Conservation (phyloP, 768 basidiomycete genomes). For the Mycena rosella region DNA sequence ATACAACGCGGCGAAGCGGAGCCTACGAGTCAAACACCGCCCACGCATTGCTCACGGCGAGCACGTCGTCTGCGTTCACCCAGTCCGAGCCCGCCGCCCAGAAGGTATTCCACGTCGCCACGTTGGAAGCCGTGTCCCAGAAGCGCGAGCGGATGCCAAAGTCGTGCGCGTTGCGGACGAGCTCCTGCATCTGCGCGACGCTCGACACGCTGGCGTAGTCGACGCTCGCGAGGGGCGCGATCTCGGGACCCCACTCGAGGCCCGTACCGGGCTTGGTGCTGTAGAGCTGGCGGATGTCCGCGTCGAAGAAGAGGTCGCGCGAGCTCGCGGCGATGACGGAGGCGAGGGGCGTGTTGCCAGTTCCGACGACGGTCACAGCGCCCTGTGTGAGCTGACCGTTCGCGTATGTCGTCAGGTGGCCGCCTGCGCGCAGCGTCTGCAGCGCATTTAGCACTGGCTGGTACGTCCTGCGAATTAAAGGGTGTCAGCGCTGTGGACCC, state of each 20-base stretch:
- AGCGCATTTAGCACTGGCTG: conserved; percentile 50
- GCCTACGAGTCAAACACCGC: conserved; percentile 21
- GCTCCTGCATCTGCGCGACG: conserved; percentile 38
- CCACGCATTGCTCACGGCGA: conserved; percentile 36
- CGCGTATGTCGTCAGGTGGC: conserved; percentile 52
- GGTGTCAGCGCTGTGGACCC: background rate
- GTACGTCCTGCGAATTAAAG: conserved; percentile 41
- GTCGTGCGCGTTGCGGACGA: conserved; percentile 38
- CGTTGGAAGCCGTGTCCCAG: conserved; percentile 41
- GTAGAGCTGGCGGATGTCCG: conserved; percentile 37
- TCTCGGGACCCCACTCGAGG: conserved; percentile 33
- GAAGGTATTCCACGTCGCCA: conserved; percentile 39
- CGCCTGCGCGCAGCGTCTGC: conserved; percentile 50
- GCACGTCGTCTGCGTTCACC: conserved; percentile 45
- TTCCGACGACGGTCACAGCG: conserved; percentile 41
- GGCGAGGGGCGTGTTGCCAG: conserved; percentile 43
- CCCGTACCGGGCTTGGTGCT: conserved; percentile 29
- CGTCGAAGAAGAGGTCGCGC: conserved; percentile 44
- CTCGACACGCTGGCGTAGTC: conserved; percentile 36
- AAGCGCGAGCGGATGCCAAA: conserved; percentile 40
- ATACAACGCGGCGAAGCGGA: background rate
- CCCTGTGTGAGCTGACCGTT: conserved; percentile 36
- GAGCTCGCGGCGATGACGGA: conserved; percentile 36
- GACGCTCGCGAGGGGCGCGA: conserved; percentile 43
- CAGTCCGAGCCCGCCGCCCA: conserved; percentile 40